Conservation (phyloP, 148 eudicot genomes). For the Camellia granthamiana region DNA sequence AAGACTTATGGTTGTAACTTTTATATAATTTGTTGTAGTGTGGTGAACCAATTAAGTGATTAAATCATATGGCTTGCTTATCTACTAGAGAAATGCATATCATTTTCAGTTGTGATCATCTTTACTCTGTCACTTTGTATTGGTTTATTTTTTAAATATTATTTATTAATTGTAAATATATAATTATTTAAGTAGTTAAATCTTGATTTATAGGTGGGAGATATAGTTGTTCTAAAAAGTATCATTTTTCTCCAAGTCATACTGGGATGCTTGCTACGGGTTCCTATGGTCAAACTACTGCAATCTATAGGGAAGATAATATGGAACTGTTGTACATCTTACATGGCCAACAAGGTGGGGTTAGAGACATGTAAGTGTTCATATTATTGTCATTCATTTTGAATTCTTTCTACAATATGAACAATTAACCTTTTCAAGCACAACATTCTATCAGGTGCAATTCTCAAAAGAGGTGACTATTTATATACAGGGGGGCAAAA, state of each 20-base stretch:
- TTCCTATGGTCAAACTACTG: constrained; percentile 83
- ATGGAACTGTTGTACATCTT: constrained; percentile 86
- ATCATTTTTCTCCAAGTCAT: constrained; percentile 58
- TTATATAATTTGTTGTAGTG: too few species aligned
- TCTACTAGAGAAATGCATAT: too few species aligned
- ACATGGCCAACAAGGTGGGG: constrained; percentile 98
- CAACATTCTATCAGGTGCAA: constrained; percentile 55
- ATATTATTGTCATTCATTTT: not conserved
- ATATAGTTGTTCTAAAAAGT: too few species aligned
- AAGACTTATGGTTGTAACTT: too few species aligned
- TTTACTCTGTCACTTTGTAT: too few species aligned
- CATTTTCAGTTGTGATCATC: too few species aligned
- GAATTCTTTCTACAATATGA: not conserved
- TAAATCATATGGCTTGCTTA: too few species aligned
- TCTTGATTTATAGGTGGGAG: constrained; percentile 53
- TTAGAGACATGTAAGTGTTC: constrained; percentile 76
- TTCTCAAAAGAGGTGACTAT: constrained; percentile 96
- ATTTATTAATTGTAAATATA: too few species aligned
- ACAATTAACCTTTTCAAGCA: constrained; percentile 2
- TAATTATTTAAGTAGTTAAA: constrained; percentile 54
- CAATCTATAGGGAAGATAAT: constrained; percentile 85
- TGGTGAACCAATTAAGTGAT: too few species aligned
- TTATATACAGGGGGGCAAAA: constrained; percentile 92
- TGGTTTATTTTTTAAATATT: too few species aligned
- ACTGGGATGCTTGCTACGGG: constrained; percentile 93